A percentile compares a stretch with the other conserved stretches of the same genome.
These are phyloP conservation scores for Sugiyamaella castrensis DNA, from an alignment of 1,139 yeast species.

Conservation along the genomic window DNA sequence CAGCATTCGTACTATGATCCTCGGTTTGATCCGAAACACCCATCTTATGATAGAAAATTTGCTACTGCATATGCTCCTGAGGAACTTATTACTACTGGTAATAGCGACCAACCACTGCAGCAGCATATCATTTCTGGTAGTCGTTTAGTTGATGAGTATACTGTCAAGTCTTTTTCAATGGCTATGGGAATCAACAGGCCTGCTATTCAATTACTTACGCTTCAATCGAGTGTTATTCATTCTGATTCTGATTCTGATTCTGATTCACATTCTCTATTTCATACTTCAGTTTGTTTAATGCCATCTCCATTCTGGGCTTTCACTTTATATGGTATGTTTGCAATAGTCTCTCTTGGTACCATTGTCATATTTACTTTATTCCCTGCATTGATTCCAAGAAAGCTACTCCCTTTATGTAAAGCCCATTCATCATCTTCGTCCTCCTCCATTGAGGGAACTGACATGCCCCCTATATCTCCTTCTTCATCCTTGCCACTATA, in stretches of 20 bases:
- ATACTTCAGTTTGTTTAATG: conserved; percentile 63
- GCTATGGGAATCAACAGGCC: conserved; percentile 85
- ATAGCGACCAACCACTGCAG: conserved; percentile 35
- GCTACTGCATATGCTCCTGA: conserved; percentile 2
- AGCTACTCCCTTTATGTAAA: neutral
- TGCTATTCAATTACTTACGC: conserved; percentile 77
- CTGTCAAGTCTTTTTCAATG: conserved; percentile 89
- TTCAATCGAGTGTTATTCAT: conserved; percentile 29
- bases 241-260: no score
- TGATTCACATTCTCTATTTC: conserved; percentile 35
- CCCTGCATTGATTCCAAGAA: conserved; percentile 13
- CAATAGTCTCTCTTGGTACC: conserved; percentile 21
- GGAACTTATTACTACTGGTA: conserved; percentile 19
- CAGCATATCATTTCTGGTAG: conserved; percentile 31
- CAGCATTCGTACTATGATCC: conserved; percentile 48
- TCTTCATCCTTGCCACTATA: neutral
- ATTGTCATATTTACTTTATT: conserved; percentile 19
- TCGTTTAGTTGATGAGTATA: conserved; percentile 56
- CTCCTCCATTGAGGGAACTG: neutral
- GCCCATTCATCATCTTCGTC: neutral
- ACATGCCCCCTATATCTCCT: neutral
- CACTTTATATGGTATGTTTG: conserved; percentile 30
- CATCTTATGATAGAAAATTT: conserved; percentile 1
- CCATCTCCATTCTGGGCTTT: conserved; percentile 64
- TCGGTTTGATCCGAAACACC: conserved; percentile 3